Base-by-base conservation (phyloP, 495 filamentous ascomycete genomes). In the Tuber magnatum region DNA sequence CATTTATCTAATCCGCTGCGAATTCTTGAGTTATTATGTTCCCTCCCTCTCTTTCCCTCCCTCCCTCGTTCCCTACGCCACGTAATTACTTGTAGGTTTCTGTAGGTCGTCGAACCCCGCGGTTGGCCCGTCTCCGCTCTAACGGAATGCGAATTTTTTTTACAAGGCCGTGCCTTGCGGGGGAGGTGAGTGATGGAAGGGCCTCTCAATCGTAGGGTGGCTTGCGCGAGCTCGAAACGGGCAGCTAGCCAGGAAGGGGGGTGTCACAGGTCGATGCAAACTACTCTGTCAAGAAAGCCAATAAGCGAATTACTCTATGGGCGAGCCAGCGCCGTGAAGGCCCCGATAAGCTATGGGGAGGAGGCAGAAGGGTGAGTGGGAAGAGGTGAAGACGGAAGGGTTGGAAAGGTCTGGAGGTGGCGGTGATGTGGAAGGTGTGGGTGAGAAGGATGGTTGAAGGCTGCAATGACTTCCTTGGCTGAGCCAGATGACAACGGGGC, bases 1-100 rank as follows among this genome's bases (percentile, higher is more conserved):
- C 77, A 79, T 79, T 79, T 79, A 79, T 79, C 65, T 79, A 79
- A 75, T 75, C 77, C 77, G 75, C 77, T 75, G 40, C 72, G 75
- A 72, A 72, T 65, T 41, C 72, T 78, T 72, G 68, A 75, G 40
- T 75, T 61, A 35, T 72, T 72, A 69, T 44, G 22, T 40, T 68
- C 72, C n/a, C 40, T 51, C 61, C 22, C 32, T 68, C 72, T 56
- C 46, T 56, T 41, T 35, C 69, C 38, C 72, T 24, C 70, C 40
- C 40, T 42, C 74, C 3, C 39, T 41, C 7, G 16, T 35, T 16
- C 39, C 71, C 40, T 41, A 65, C 73, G 76, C 70, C 70, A 65
- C 56, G 56, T 35, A 65, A 28, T 65, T 35, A 28, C 56, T 65
- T 6, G 56, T 35, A 35, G 28, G 65, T 35, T 42, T 74, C 43